Evolutionary conservation across 208 protist genomes (phyloP), one percentile per base, ranked within the genome.

Genomic region (Leishmania amazonensis): DNA sequence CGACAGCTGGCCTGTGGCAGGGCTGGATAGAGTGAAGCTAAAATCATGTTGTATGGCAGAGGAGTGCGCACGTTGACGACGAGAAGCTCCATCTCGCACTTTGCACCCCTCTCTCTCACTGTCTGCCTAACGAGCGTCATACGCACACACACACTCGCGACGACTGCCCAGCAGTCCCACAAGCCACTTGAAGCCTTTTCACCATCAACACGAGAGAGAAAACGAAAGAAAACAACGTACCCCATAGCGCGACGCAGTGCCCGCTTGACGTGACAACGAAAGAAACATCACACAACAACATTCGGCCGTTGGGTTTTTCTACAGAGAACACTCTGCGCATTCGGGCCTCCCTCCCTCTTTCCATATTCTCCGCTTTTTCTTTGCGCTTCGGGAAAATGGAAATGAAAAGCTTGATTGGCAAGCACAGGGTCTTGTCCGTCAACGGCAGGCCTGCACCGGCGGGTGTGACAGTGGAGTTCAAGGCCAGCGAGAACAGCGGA

Each of bases 401-500:
- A 58, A 75, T 82, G 72, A 42, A 77, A n/a, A 54, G 60, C 31
- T 58, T 90, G 45, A 80, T 83, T 54, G 85, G 85, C 40, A 81
- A 86, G 60, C 90, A 91, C 81, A 75, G 45, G 9, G 72, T 88
- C 5, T 78, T 76, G 70, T 51, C 42, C 49, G 60, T 91, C 42
- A 85, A 93, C 75, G 83, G 80, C 45, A 72, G 38, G 58, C 38
- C 68, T 38, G 65, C 72, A 9, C 42, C 78, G 58, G 65, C 75
- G 28, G 35, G 76, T 42, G 83, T 81, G 68, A 76, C 35, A 6
- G 42, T 78, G 9, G 76, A 81, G 75, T 75, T 86, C 47, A 77
- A 71, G n/a, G 71, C 67, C 3, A 62, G 58, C 31, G 71, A 57
- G 38, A 31, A 31, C 35, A 65, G 78, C 40, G 77, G 58, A n/a